Evolutionary conservation across 352 stramenopile genomes (phyloP), one percentile per base, ranked within the genome.

Genomic region (Pythium rhizo-oryzae): DNA sequence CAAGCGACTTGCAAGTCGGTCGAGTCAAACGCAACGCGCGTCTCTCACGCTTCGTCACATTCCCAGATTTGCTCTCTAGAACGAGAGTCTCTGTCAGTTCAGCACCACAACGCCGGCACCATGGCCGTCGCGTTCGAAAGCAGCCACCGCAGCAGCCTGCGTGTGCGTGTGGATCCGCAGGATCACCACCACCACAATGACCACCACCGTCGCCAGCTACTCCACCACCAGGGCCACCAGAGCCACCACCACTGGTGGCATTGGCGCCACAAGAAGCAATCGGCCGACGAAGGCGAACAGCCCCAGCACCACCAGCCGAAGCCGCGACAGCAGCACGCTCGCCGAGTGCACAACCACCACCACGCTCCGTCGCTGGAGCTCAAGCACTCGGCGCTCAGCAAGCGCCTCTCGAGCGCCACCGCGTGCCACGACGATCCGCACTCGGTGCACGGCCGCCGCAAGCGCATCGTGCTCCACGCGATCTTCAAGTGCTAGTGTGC

Each of bases 391-490:
- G 7, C 56, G 28, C 51, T 65, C 28, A 65, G 37, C 46, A 70
- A 69, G 62, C 62, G 55, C 19, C 46, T 65, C 49, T 65, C 59
- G 2, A 65, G 46, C 23, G 59, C 37, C 47, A 54, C 59, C 7
- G 18, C 43, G 47, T 50, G 56, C 23, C 55, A 70, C 23, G 64
- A 70, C 24, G 64, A 70, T 18, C 28, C 55, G 13, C 55, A 47
- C 33, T 60, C 64, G 46, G 49, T 50, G 0, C n/a, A 47, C 8
- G 61, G 37, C 37, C 35, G 39, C 19, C 64, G 64, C 23, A 64
- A 70, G 56, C 64, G 56, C 55, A 59, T 70, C 24, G 64, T 70
- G 54, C 64, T 70, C 37, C 64, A 70, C 64, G 64, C 55, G 21
- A 64, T 70, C 47, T 70, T 61, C 55, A 64, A 70, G 46, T 70